A percentile compares a stretch with the other conserved stretches of the same genome.
These are phyloP conservation scores for Debaryomyces sp. DNA, from an alignment of 1,139 yeast genomes.

Conservation along the genomic window DNA sequence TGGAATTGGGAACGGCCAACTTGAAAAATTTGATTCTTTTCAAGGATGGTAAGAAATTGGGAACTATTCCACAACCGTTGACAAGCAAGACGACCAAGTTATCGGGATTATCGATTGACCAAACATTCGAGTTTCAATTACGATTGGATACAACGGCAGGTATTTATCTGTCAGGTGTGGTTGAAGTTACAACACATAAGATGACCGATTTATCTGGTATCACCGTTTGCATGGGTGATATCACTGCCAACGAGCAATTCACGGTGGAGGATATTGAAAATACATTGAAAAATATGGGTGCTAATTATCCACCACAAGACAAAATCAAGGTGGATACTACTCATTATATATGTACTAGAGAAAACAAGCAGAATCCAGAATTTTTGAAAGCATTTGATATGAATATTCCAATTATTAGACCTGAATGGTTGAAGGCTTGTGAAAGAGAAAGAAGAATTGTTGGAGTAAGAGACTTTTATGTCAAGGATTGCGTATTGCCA, in stretches of 20 bases:
- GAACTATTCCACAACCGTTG: conserved; percentile 83
- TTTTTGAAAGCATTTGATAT: conserved; percentile 78
- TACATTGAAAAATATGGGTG: conserved; percentile 75
- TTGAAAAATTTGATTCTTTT: conserved; percentile 76
- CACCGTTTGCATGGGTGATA: conserved; percentile 85
- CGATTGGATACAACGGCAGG: conserved; percentile 91
- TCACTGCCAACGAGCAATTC: conserved; percentile 63
- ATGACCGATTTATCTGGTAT: conserved; percentile 97
- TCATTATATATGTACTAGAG: conserved; percentile 80
- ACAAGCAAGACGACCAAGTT: conserved; percentile 82
- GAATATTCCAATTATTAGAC: conserved; percentile 93
- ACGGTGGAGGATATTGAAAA: conserved; percentile 62
- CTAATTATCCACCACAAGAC: conserved; percentile 69
- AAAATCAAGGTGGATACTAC: conserved; percentile 89
- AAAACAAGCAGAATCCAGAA: conserved; percentile 60
- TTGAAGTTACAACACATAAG: conserved; percentile 83
- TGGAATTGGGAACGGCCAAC: conserved; percentile 81
- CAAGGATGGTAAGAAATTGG: conserved; percentile 79
- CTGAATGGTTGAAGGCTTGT: conserved; percentile 97
- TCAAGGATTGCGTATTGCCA: conserved; percentile 54
- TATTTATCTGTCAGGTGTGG: conserved; percentile 63
- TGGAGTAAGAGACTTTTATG: conserved; percentile 86
- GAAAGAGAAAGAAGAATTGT: conserved; percentile 86
- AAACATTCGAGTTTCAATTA: conserved; percentile 77
- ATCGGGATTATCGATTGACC: conserved; percentile 89